These are phyloP conservation scores for Ganoderma sp. DNA, from an alignment of 1,284 basidiomycete species.

Conservation along the genomic window DNA sequence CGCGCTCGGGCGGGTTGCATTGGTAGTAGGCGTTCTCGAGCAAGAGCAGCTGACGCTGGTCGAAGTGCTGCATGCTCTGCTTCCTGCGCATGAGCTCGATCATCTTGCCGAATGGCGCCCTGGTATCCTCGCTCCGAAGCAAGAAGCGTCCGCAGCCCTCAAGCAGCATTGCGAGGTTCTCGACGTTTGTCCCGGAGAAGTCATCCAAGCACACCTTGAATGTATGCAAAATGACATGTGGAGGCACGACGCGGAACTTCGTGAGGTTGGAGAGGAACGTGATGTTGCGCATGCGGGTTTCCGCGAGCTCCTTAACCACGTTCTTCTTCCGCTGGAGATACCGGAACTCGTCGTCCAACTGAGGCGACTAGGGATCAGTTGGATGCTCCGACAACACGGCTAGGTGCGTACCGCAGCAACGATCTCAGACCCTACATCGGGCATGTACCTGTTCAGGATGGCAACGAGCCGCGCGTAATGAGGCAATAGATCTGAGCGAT, in stretches of 20 bases:
- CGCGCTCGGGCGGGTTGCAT: constrained; percentile 97
- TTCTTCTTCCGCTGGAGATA: constrained; percentile 96
- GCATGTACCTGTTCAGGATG: constrained; percentile 91
- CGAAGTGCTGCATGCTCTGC: constrained; percentile 90
- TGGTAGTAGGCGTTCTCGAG: constrained; percentile 99
- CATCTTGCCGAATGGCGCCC: constrained; percentile 84
- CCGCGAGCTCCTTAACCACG: constrained; percentile 86
- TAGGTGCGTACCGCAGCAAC: constrained; percentile 69
- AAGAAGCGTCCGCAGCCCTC: constrained; percentile 96
- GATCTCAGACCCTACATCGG: constrained; percentile 86
- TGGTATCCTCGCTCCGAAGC: constrained; percentile 86
- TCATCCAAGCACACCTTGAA: constrained; percentile 98
- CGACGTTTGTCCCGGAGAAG: constrained; percentile 90
- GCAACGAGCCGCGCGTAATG: constrained; percentile 93
- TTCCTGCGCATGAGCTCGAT: constrained; percentile 95
- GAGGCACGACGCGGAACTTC: constrained; percentile 93
- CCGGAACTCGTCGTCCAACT: constrained; percentile 97
- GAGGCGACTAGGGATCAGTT: constrained; percentile 2
- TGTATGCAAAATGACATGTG: constrained; percentile 92
- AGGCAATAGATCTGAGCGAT: constrained; percentile 88
- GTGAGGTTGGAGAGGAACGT: constrained; percentile 91
- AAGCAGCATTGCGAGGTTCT: constrained; percentile 89
- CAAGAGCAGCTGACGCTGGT: constrained; percentile 86
- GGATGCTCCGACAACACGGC: not conserved
- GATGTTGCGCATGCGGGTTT: constrained; percentile 87